Base-by-base conservation (phyloP, 257 asterid species). In the Linaria vulgaris region DNA sequence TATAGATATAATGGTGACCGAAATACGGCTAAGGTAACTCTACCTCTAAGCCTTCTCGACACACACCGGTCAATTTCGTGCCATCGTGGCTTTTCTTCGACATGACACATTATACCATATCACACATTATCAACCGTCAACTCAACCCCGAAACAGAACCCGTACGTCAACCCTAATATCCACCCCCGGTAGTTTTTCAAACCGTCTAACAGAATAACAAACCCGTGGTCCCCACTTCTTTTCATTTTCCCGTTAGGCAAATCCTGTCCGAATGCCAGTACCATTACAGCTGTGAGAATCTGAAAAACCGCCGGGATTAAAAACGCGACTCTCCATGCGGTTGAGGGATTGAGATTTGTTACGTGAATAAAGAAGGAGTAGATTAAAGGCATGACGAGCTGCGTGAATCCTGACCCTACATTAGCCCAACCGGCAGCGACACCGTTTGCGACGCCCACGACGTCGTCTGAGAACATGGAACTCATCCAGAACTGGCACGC, bases 351-450 rank as follows among this genome's bases (percentile, higher is more conserved):
- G 4, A 73, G 47, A 0, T 48, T 37, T 0, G 69, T 47, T 3
- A 17, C 11, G 5, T 34, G 38, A 1, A 38, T 6, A 20, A 76
- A 67, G 70, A 77, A 59, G 7, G 83, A 68, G 22, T 75, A 71
- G 0, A 72, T 12, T 0, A 71, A 48, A 1, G 91, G 91, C 91
- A 82, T 84, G 41, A 69, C 27, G 3, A 84, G 73, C 68, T 84
- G 91, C 0, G 91, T 73, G 4, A 74, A 14, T 11, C 91, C 91
- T 22, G 86, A 46, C 37, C 91, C 91, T 0, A 79, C 86, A 23
- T 72, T 82, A 6, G 83, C 91, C 91, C 91, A 84, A n/a, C 88
- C 91, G 3, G 86, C 83, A 1, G 88, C 74, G n/a, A 82, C 70
- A 8, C 83, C 91, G 57, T 79, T 84, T 6, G 88, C 86, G 10